A percentile compares a stretch with the other conserved stretches of the same genome.
Evolutionary conservation across 208 protist genomes (phyloP).

Genomic region (Crithidia bombi): DNA sequence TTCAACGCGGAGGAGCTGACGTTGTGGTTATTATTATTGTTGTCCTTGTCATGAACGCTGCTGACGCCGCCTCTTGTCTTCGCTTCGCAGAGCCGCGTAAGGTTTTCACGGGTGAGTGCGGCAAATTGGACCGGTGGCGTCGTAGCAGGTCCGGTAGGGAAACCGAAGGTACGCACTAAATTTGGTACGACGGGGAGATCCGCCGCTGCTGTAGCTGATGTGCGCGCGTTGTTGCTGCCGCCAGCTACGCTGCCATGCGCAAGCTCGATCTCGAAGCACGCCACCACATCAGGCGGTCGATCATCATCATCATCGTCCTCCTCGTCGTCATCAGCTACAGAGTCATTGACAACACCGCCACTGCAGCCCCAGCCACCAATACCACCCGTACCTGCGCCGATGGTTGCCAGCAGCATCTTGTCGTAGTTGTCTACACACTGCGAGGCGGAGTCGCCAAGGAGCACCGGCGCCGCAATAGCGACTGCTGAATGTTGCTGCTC

Average conservation of each 20-base stretch:
- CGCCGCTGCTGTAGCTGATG: neutral
- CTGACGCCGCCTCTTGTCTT: neutral
- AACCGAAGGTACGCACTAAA: neutral
- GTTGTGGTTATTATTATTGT: neutral
- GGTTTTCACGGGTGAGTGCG: slow-evolving; percentile 34
- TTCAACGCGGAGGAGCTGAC: neutral
- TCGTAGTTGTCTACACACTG: neutral
- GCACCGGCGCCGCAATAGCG: neutral
- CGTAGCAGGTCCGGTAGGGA: neutral
- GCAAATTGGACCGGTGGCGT: slow-evolving; percentile 17
- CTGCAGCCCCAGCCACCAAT: neutral
- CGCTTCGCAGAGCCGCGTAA: slow-evolving; percentile 25
- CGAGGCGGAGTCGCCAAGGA: slow-evolving; percentile 27
- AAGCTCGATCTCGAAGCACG: slow-evolving; percentile 63
- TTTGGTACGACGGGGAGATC: neutral
- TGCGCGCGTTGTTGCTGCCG: slow-evolving; percentile 14
- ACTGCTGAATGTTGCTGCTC: neutral
- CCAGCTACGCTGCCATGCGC: neutral
- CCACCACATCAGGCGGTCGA: slow-evolving; percentile 28
- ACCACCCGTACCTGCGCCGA: neutral
- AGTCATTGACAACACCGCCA: neutral
- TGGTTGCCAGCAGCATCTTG: neutral
- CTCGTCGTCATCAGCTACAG: slow-evolving; percentile 14
- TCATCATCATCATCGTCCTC: slow-evolving; percentile 30
- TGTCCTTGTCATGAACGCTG: neutral